Base-by-base conservation (phyloP, 345 rosid species). In the Populus deltoides region DNA sequence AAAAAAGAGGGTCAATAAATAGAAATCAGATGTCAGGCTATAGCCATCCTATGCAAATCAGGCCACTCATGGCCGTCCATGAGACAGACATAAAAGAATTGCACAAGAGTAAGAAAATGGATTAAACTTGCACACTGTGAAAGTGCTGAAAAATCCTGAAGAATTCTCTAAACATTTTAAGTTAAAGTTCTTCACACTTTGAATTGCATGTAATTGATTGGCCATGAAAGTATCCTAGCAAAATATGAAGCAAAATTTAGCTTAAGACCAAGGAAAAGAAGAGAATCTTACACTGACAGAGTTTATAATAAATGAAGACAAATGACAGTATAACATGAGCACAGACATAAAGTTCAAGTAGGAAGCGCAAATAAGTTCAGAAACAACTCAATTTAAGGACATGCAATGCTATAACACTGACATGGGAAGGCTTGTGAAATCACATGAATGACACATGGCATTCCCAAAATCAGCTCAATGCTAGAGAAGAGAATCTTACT, bases 401-500 rank as follows among this genome's bases (percentile, higher is more conserved):
- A 18, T 24, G 47, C 33, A 8, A 63, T 63, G 13, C 13, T 11
- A 20, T 72, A 22, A 36, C 45, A 68, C 11, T 8, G 47, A 51
- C 72, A 69, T 3, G 47, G 43, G 53, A 25, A 43, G 41, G 35
- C 47, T 6, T 11, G 29, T 24, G 65, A 8, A 59, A 59, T n/a
- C 12, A 59, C 16, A 59, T n/a, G 65, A 59, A 39, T 22, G 33
- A 39, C 25, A 70, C 55, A 57, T 38, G 51, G 18, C 15, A 41
- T 8, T 43, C 11, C 51, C 55, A 0, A 65, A 15, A 75, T 66
- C 45, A 36, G 27, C 25, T 43, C 16, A 43, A 20, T 45, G 35
- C 59, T 39, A 8, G 53, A 57, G 55, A 74, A 70, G 18, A 35
- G 51, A 75, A 70, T 47, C 72, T 67, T 82, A 90, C 99, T 92